Conservation (phyloP, 2,329 filamentous ascomycete genomes). For the Aspergillus sp. region DNA sequence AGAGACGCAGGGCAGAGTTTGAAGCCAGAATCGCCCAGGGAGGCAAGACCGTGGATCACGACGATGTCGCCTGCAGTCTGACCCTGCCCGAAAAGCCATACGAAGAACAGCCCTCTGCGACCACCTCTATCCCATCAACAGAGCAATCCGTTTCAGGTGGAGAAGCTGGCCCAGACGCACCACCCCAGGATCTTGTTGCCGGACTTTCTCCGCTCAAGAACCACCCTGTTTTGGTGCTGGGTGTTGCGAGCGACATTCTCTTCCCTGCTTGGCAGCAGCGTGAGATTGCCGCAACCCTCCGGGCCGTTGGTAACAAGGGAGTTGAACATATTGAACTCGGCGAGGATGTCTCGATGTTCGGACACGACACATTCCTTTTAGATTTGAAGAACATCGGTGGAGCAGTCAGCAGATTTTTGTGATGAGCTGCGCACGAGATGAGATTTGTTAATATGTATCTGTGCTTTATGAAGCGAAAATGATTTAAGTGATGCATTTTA, state of each 20-base stretch:
- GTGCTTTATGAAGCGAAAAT: slow-evolving; percentile 7
- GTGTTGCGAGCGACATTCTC: slow-evolving; percentile 90
- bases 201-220: slow-evolving; percentile 69
- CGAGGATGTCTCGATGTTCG: slow-evolving; percentile 90
- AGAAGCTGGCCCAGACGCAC: slow-evolving; percentile 35
- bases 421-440: slow-evolving; percentile 14
- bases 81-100: slow-evolving; percentile 81
- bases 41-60: slow-evolving; percentile 21
- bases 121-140: slow-evolving; percentile 30
- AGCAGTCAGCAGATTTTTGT: slow-evolving; percentile 72
- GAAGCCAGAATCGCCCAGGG: slow-evolving; percentile 53
- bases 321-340: slow-evolving; percentile 89
- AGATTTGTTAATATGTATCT: slow-evolving; percentile 1
- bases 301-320: slow-evolving; percentile 68
- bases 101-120: slow-evolving; percentile 68
- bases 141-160: slow-evolving; percentile 22
- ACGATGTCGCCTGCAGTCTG: slow-evolving; percentile 64
- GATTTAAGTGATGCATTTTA: slow-evolving; percentile 1
- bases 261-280: slow-evolving; percentile 98
- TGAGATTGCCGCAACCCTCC: slow-evolving; percentile 82
- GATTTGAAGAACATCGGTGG: slow-evolving; percentile 91
- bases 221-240: slow-evolving; percentile 81
- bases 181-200: slow-evolving; percentile 72
- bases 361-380: slow-evolving; percentile 91
- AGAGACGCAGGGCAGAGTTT: slow-evolving; percentile 58